Conservation (phyloP, 306 rosid genomes). For the Gastrolobium villosum region DNA sequence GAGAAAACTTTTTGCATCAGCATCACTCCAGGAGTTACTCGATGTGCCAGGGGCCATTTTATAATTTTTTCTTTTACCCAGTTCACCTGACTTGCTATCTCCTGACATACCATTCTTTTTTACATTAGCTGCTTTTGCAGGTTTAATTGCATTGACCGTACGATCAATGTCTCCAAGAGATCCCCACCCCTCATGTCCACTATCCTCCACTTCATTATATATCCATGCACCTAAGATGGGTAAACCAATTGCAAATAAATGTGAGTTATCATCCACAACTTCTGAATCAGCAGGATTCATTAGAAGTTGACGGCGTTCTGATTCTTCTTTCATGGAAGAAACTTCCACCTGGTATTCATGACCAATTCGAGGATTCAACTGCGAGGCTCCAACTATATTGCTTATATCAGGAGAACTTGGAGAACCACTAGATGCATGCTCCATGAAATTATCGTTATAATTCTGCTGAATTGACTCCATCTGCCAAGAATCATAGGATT, state of each 20-base stretch:
- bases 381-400: conserved; percentile 59
- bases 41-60: conserved; percentile 54
- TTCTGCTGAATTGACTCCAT: conserved; percentile 55
- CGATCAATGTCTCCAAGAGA: conserved; percentile 46
- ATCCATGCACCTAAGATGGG: conserved; percentile 65
- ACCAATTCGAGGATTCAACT: conserved; percentile 67
- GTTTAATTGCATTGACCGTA: conserved; percentile 35
- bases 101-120: conserved; percentile 42
- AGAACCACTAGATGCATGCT: conserved; percentile 49
- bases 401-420: conserved; percentile 57
- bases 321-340: conserved; percentile 60
- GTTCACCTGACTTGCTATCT: conserved; percentile 39
- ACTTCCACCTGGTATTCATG: conserved; percentile 68
- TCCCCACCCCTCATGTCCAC: conserved; percentile 36
- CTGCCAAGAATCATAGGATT: conserved; percentile 49
- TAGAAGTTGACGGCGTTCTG: conserved; percentile 54
- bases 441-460: conserved; percentile 44
- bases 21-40: conserved; percentile 62
- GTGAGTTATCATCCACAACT: conserved; percentile 43
- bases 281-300: conserved; percentile 56
- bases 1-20: conserved; percentile 66
- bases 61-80: conserved; percentile 42
- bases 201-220: conserved; percentile 43
- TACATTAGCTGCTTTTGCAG: conserved; percentile 45
- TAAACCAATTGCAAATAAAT: conserved; percentile 63